Evolutionary conservation across 306 rosid genomes (phyloP).

Genomic region (Castanospermum australe): DNA sequence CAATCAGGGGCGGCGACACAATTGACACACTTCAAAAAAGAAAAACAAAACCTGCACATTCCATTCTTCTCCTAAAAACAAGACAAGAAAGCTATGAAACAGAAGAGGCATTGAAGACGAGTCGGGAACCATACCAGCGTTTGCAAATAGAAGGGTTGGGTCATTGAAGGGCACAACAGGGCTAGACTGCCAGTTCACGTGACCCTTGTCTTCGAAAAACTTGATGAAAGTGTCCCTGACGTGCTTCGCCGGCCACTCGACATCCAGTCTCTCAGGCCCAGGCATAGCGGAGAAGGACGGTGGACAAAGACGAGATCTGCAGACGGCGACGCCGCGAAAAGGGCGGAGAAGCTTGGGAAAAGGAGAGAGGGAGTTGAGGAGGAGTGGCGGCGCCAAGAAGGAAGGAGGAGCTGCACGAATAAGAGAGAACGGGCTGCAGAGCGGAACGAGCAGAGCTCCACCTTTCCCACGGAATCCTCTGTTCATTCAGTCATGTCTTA

Average conservation of each 20-base stretch:
- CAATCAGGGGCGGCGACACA: not conserved
- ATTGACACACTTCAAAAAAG: not conserved
- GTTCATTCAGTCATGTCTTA: not conserved
- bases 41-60: not conserved
- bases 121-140: constrained; percentile 59
- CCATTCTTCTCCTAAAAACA: not conserved
- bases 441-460: not conserved
- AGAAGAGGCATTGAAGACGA: not conserved
- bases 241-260: constrained; percentile 46
- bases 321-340: not conserved
- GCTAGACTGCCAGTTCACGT: constrained; percentile 65
- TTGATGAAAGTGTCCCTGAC: constrained; percentile 41
- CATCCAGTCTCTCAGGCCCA: not conserved
- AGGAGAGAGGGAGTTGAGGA: not conserved
- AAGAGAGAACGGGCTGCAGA: not conserved
- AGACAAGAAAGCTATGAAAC: not conserved
- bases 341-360: not conserved
- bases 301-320: constrained; percentile 2
- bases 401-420: not conserved
- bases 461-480: not conserved
- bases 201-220: constrained; percentile 62
- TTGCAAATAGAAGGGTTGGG: constrained; percentile 87
- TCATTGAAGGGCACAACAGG: constrained; percentile 92
- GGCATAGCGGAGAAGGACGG: constrained; percentile 34
- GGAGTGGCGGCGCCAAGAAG: constrained; percentile 18